A percentile compares a stretch with the other conserved stretches of the same genome.
phyloP scores from a whole-genome alignment of 495 filamentous ascomycete species.

The Neurospora sp. region DNA sequence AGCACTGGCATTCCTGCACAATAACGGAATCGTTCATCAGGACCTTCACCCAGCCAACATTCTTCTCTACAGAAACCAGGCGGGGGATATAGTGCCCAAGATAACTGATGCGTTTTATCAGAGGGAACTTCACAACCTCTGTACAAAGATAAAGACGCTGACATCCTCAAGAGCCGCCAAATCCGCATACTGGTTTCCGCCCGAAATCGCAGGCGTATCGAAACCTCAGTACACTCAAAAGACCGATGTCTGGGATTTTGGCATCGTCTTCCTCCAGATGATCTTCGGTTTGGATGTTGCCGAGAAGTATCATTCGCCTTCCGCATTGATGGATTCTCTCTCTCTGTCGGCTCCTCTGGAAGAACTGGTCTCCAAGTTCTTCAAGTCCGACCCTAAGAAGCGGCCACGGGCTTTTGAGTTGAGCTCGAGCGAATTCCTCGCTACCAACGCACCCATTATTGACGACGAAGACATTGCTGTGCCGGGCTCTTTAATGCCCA shows the following conservation, averaged over 20 bases:
- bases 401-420: constrained; percentile 84
- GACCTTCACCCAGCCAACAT: constrained; percentile 68
- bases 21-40: constrained; percentile 70
- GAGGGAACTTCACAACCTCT: constrained; percentile 49
- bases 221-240: constrained; percentile 58
- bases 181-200: constrained; percentile 74
- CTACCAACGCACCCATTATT: constrained; percentile 48
- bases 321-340: constrained; percentile 51
- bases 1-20: constrained; percentile 77
- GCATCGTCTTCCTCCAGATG: constrained; percentile 86
- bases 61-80: constrained; percentile 51
- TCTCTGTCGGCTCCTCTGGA: constrained; percentile 60
- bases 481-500: constrained; percentile 28
- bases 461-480: constrained; percentile 27
- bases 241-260: constrained; percentile 91
- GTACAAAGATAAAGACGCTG: constrained; percentile 30
- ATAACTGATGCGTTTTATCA: constrained; percentile 63
- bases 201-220: constrained; percentile 58
- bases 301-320: constrained; percentile 68
- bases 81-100: constrained; percentile 53
- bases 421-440: constrained; percentile 76
- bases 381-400: constrained; percentile 72
- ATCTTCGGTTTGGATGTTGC: constrained; percentile 73
- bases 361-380: constrained; percentile 73
- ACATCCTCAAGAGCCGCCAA: constrained; percentile 49